Base-by-base conservation (phyloP, 2,329 filamentous ascomycete species). In the Diplodia mutila region DNA sequence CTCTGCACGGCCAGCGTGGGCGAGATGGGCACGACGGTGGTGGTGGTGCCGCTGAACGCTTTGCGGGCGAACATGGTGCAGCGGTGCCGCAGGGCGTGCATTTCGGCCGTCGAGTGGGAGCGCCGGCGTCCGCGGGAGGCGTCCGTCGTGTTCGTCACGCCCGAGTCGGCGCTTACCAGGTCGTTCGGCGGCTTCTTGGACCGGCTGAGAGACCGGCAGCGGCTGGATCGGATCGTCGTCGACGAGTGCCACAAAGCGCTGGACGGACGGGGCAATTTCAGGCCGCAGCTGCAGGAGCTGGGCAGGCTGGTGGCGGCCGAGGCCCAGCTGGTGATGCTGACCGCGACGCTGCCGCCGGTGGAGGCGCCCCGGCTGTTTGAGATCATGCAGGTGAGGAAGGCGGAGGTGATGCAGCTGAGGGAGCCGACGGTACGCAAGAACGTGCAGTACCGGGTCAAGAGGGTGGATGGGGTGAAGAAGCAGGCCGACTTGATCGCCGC, bases 31-130 rank as follows among this genome's bases (percentile, higher is more conserved):
- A 68, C 48, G 14, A 72, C 57, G 21, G 61, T 71, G n/a, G 63
- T 72, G n/a, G 67, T 72, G 7, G 68, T 71, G 21, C 70, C 65
- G 51, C 66, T 70, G 27, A 55, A 70, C 25, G 57, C 57, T 18
- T 69, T 72, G 16, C 57, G 66, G 51, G 37, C 68, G 63, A 66
- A 70, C 57, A 69, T 71, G 42, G 34, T 25, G 32, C n/a, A 61
- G 4, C 29, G 63, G 23, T 69, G 51, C 48, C 18, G 64, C n/a
- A 32, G 65, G 66, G 21, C 59, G 25, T 67, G 68, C 14, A 61
- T 72, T 16, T n/a, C 18, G 18, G 67, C 42, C 21, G 63, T 48
- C 16, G 34, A 57, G 64, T 70, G 49, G 70, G 52, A 67, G 9
- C 61, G 66, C 21, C 21, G 21, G 46, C 67, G 46, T 39, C 53